These are phyloP conservation scores for Rhizopogon rudus DNA, from an alignment of 768 basidiomycete genomes.

Conservation along the genomic window DNA sequence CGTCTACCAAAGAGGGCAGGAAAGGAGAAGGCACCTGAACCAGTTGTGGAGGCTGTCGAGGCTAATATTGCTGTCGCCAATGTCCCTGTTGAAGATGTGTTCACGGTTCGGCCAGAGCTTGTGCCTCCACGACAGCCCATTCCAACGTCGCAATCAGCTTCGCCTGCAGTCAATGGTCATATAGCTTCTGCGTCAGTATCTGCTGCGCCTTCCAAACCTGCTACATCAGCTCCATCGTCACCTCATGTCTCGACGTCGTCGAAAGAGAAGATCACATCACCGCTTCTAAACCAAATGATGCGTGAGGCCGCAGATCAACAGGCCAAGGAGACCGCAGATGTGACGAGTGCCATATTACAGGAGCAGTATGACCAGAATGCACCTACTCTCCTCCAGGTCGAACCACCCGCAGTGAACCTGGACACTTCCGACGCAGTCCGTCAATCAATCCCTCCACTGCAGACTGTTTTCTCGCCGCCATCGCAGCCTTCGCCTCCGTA, in stretches of 20 bases:
- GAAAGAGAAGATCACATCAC: conserved; percentile 3
- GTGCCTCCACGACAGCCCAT: conserved; percentile 25
- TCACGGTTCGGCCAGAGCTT: conserved; percentile 50
- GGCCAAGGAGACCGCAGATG: conserved; percentile 6
- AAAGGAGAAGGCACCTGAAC: conserved; percentile 30
- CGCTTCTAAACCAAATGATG: conserved; percentile 5
- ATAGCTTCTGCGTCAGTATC: not conserved
- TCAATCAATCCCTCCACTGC: conserved; percentile 37
- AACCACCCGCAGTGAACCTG: conserved; percentile 14
- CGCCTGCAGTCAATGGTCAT: conserved; percentile 13
- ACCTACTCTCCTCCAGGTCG: conserved; percentile 25
- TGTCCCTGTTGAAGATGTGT: conserved; percentile 47
- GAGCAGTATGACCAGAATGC: conserved; percentile 22
- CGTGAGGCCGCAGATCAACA: conserved; percentile 6
- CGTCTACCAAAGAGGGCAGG: conserved; percentile 43
- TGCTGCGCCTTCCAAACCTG: not conserved
- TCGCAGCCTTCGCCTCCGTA: conserved; percentile 51
- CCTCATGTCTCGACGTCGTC: conserved; percentile 8
- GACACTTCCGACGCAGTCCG: conserved; percentile 23
- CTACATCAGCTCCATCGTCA: conserved; percentile 9
- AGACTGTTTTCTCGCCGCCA: conserved; percentile 37
- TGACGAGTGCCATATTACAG: conserved; percentile 16
- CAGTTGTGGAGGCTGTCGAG: conserved; percentile 12
- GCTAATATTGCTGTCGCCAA: conserved; percentile 28
- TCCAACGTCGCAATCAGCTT: conserved; percentile 18